Conservation (phyloP, 352 stramenopile species). For the Globisporangium abappressorium region DNA sequence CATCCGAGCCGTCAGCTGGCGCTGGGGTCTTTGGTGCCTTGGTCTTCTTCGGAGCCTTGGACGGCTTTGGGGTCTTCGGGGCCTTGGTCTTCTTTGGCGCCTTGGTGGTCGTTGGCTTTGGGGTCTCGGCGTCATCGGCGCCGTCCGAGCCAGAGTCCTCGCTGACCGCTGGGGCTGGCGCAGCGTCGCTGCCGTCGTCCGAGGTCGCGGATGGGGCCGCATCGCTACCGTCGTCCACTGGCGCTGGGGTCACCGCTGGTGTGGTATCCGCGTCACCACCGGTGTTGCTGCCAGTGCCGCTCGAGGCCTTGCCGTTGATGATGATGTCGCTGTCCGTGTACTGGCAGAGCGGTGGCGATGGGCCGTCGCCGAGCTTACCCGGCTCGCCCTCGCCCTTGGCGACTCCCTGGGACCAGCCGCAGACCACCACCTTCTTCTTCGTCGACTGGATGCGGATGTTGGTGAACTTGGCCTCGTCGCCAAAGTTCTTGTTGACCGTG, state of each 20-base stretch:
- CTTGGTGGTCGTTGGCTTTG: slow-evolving; percentile 6
- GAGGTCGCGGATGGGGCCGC: neutral
- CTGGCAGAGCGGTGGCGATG: slow-evolving; percentile 13
- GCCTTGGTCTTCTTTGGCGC: slow-evolving; percentile 1
- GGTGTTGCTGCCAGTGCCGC: slow-evolving; percentile 1
- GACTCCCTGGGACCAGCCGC: slow-evolving; percentile 28
- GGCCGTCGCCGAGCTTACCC: slow-evolving; percentile 31
- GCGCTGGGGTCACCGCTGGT: neutral
- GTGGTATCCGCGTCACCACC: neutral
- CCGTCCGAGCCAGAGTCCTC: neutral
- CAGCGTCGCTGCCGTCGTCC: neutral
- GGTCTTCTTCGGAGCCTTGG: neutral
- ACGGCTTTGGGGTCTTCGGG: slow-evolving; percentile 1
- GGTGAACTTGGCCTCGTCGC: slow-evolving; percentile 22
- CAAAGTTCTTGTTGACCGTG: slow-evolving; percentile 32
- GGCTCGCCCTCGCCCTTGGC: slow-evolving; percentile 16
- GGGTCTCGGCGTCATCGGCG: neutral
- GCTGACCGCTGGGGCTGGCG: neutral
- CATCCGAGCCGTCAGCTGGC: neutral
- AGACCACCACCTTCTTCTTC: slow-evolving; percentile 23
- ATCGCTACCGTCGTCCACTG: neutral
- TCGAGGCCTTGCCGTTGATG: slow-evolving; percentile 5
- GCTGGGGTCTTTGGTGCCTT: neutral
- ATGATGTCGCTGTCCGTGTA: slow-evolving; percentile 13
- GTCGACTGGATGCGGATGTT: slow-evolving; percentile 24